Base-by-base conservation (phyloP, 2,329 filamentous ascomycete genomes). In the Nothophaeocryptopus gaeumannii region DNA sequence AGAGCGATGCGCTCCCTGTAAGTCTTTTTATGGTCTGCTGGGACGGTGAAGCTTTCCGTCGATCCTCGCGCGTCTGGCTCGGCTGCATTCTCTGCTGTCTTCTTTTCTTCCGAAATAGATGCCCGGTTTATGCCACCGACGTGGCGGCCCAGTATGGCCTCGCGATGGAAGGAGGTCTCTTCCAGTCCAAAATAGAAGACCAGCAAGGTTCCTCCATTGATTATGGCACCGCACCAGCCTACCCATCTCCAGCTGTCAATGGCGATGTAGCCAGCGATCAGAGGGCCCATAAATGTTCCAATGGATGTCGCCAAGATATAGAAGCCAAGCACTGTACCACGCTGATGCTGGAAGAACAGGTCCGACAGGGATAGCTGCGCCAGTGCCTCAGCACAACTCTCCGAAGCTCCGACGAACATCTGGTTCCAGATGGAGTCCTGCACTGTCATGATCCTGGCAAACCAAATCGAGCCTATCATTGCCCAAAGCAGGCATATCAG, bases 291-390 rank as follows among this genome's bases (percentile, higher is more conserved):
- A 56, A 79, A 82, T 2, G 78, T 81, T 15, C 79, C 79, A 29
- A 80, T 71, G 55, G 75, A 78, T 1, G 78, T 81, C 2, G 78
- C 74, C 32, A 81, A 66, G 20, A 80, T 77, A 57, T 81, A 82
- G 20, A 81, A 60, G 49, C 78, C 78, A 5, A 81, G 68, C 1
- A 78, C 76, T 1, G 72, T 71, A 35, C 79, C 79, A 37, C 78
- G 73, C 51, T 79, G 77, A 57, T 82, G 79, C 64, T 80, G 76
- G 53, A 78, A 81, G 68, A 79, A 81, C 29, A 81, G 71, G 56
- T 81, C 79, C 7, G 78, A 76, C 26, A 82, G 67, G 1, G 77
- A 80, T n/a, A 80, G 64, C 58, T 82, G 79, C 5, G 78, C 78
- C 29, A 77, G 73, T 0, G 79, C 78, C 62, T 82, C 79, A 2